phyloP scores from a whole-genome alignment of 1,284 basidiomycete genomes.

The Tetrapyrgos nigripes region DNA sequence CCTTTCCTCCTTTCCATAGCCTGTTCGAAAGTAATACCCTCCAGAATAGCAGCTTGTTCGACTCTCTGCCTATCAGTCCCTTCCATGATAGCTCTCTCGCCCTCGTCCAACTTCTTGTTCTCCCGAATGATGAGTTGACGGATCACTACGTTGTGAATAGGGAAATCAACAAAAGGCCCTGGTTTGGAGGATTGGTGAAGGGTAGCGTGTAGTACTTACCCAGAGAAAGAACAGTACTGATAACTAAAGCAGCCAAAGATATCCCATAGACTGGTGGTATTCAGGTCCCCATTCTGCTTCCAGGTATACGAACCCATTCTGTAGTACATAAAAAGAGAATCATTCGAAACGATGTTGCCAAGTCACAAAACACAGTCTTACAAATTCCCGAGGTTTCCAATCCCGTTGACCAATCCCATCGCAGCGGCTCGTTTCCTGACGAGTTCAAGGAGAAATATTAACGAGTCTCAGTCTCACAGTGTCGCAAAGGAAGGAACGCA shows the following conservation, averaged over 20 bases:
- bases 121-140: constrained; percentile 50
- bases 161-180: neutral
- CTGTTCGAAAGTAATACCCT: too few relatives aligned
- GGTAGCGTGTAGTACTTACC: constrained; percentile 40
- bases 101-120: constrained; percentile 51
- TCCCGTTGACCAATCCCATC: too few relatives aligned
- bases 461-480: too few relatives aligned
- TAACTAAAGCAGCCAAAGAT: constrained; percentile 45
- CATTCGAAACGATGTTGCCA: too few relatives aligned
- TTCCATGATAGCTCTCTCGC: constrained; percentile 47
- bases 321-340: too few relatives aligned
- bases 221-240: constrained; percentile 42
- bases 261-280: too few relatives aligned
- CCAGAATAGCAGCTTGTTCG: too few relatives aligned
- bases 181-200: too few relatives aligned
- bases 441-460: too few relatives aligned
- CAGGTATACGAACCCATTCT: constrained; percentile 60
- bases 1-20: constrained; percentile 54
- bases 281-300: too few relatives aligned
- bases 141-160: constrained; percentile 42
- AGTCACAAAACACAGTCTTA: constrained; percentile 44
- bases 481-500: neutral
- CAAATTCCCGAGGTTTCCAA: too few relatives aligned
- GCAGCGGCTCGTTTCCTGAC: too few relatives aligned
- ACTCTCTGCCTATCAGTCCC: constrained; percentile 55